phyloP scores from a whole-genome alignment of 257 asterid species.

The Nyctanthes arbortristis region DNA sequence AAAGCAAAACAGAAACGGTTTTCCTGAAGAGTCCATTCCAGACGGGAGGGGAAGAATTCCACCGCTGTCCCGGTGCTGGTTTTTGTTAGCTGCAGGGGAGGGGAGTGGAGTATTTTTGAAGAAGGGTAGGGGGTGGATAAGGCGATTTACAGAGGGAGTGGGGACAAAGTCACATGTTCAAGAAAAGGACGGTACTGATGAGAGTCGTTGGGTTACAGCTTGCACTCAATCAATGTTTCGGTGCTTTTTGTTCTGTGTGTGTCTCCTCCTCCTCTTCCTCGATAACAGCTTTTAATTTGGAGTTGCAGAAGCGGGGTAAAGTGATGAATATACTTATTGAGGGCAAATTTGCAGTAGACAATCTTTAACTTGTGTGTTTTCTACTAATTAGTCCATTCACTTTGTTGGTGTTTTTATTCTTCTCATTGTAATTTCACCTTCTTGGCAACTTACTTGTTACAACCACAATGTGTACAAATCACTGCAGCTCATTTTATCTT shows the following conservation, averaged over 20 bases:
- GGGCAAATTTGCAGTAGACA: not conserved
- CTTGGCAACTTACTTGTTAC: too few species aligned
- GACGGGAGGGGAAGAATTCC: conserved; percentile 1
- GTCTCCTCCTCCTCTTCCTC: not conserved
- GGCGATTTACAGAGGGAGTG: not conserved
- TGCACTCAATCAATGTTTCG: not conserved
- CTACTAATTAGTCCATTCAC: too few species aligned
- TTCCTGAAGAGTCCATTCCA: conserved; percentile 35
- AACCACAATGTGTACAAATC: too few species aligned
- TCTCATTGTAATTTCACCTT: too few species aligned
- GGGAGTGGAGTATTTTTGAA: not conserved
- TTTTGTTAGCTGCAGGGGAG: too few species aligned
- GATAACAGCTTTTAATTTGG: not conserved
- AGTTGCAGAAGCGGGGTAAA: not conserved
- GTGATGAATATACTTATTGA: not conserved
- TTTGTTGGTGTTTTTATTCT: too few species aligned
- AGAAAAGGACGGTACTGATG: not conserved
- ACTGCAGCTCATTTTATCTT: too few species aligned
- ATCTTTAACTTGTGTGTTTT: too few species aligned
- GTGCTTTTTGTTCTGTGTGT: not conserved
- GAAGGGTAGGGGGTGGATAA: not conserved
- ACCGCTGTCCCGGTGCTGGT: not conserved
- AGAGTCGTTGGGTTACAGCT: not conserved
- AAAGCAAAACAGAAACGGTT: conserved; percentile 12
- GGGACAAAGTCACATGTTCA: not conserved